Base-by-base conservation (phyloP, 345 rosid species). In the Draba incana region DNA sequence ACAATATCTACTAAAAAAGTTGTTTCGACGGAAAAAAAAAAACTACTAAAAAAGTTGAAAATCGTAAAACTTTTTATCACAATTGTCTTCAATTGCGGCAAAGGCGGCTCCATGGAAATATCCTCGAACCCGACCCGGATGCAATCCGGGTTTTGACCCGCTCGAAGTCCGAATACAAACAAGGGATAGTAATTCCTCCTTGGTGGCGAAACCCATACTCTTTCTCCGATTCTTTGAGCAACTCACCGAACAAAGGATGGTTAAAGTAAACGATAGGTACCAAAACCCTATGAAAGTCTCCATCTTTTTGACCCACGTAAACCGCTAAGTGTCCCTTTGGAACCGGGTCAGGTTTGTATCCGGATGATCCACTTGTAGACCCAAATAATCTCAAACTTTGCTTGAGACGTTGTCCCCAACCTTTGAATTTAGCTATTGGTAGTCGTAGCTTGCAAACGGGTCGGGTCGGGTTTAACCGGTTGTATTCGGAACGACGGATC, bases 161-260 rank as follows among this genome's bases (percentile, higher is more conserved):
- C 82, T 91, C 89, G 53, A 94, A 94, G 70, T 94, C 97, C 25
- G 95, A 83, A 69, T 76, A 84, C n/a, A 75, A 70, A 78, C 99
- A 91, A 58, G 97, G 97, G 16, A 94, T 90, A 30, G 92, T 91
- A 61, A 94, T 86, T 25, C 96, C 95, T 4, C 99, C 99, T 65
- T 82, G 75, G 47, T 89, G 99, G 31, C 78, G 48, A 66, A 84
- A 94, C 16, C 99, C 99, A 48, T 83, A 94, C 70, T 86, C 99
- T 71, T 81, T 74, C 48, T 91, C 97, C 3, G 96, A 88, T 44
- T 84, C 90, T 76, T 68, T 83, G 54, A 94, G 73, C 12, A 94
- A 79, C 80, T 84, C 81, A 51, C 95, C 84, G 62, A 94, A 94
- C 73, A 94, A 73, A 57, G 99, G 99, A 72, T 94, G 97, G 76